These are phyloP conservation scores for Cyclocybe cylindracea DNA, from an alignment of 768 basidiomycete species.

Conservation along the genomic window DNA sequence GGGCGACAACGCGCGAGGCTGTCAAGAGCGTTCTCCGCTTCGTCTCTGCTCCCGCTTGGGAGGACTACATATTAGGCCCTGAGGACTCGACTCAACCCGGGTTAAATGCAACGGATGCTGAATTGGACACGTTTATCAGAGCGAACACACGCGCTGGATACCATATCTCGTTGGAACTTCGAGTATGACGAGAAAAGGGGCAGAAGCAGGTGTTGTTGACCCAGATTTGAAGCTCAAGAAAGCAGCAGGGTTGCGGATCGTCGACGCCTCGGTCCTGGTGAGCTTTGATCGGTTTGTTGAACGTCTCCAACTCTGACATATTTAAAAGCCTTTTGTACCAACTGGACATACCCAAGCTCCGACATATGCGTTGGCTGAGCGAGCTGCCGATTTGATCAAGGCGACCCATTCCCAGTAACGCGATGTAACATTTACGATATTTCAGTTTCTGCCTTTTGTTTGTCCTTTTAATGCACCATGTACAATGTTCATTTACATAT, in stretches of 20 bases:
- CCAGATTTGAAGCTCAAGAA: not conserved
- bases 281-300: not conserved
- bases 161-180: not conserved
- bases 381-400: constrained; percentile 11
- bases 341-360: constrained; percentile 7
- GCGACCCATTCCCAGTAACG: not conserved
- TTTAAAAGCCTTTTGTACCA: constrained; percentile 2
- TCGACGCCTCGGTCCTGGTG: not conserved
- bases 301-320: not conserved
- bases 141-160: too few relatives aligned
- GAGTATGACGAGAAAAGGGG: not conserved
- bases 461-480: too few relatives aligned
- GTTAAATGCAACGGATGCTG: not conserved
- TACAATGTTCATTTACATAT: too few relatives aligned
- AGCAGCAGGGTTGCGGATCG: not conserved
- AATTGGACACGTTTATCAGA: not conserved
- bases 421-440: too few relatives aligned
- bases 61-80: not conserved
- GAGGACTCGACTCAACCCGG: not conserved
- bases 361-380: constrained; percentile 10
- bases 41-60: not conserved
- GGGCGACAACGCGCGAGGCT: constrained; percentile 5
- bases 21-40: not conserved
- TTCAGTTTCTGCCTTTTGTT: too few relatives aligned
- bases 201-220: not conserved